Evolutionary conservation across 768 basidiomycete genomes (phyloP), one percentile per base, ranked within the genome.

Genomic region (Crucibulum laeve): DNA sequence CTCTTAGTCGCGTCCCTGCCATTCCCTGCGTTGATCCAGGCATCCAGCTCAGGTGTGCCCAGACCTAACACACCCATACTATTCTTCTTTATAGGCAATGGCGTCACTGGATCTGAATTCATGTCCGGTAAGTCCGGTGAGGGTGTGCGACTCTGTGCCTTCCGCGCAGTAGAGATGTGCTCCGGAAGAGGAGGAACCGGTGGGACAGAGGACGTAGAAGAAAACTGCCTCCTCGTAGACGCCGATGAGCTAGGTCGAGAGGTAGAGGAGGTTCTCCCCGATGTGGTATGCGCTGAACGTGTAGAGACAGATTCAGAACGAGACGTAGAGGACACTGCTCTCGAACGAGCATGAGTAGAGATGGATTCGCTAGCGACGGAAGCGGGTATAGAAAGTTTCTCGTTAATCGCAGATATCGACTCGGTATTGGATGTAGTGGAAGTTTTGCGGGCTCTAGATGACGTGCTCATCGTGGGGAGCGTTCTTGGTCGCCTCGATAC

Each of bases 1-100:
- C 39, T 51, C 40, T 47, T 58, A 34, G 54, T 46, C 54, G 24
- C 43, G 24, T 48, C 53, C 23, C 67, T 63, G 6, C 41, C 55
- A 37, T 63, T 62, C 15, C 70, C 71, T 5, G 68, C 69, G 34
- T 60, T 59, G n/a, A 74, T 65, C 80, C 80, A 76, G 22, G 56
- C 57, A 45, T 71, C 68, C 13, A 77, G 69, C 43, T 81, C 79
- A 3, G 79, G 80, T 17, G 74, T 74, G 3, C 68, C 72, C n/a
- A 77, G 59, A 13, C 73, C 72, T 14, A 76, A 55, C 13, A 73
- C 59, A 4, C 52, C 61, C 49, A 65, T 45, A 3, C 42, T 48
- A 11, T 28, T 40, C 32, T 58, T 62, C 41, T 55, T 56, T 8
- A 40, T 50, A 3, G 58, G 57, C 11, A 68, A 41, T 3, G 70